phyloP scores from a whole-genome alignment of 768 basidiomycete species.

The Lactifluus piperatus region DNA sequence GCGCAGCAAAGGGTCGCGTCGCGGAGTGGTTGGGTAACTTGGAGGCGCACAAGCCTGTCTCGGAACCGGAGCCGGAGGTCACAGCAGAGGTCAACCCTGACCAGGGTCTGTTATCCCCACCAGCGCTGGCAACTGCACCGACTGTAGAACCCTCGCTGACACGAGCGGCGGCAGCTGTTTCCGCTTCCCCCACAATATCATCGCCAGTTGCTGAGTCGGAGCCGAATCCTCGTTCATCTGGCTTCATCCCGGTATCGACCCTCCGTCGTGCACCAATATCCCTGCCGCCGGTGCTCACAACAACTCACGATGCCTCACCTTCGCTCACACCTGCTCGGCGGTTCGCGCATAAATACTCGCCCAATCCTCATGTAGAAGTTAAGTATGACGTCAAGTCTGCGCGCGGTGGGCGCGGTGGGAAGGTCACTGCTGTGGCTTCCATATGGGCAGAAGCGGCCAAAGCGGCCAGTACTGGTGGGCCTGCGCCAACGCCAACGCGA shows the following conservation, averaged over 20 bases:
- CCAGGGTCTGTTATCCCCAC: background rate
- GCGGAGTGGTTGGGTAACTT: conserved; percentile 70
- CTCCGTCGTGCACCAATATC: conserved; percentile 28
- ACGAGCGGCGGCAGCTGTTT: background rate
- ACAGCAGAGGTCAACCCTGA: background rate
- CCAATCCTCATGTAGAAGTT: conserved; percentile 36
- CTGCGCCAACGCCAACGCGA: background rate
- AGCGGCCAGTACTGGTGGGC: background rate
- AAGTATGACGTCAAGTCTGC: conserved; percentile 71
- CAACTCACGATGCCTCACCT: background rate
- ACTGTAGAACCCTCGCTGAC: background rate
- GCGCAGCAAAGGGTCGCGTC: conserved; percentile 60
- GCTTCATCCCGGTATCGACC: conserved; percentile 59
- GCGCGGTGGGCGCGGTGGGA: conserved; percentile 67
- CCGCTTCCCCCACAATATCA: background rate
- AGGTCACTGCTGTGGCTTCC: conserved; percentile 62
- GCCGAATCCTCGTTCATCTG: conserved; percentile 64
- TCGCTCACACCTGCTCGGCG: background rate
- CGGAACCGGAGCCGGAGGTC: background rate
- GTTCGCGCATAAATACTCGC: background rate
- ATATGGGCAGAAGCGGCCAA: conserved; percentile 46
- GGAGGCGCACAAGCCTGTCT: conserved; percentile 35
- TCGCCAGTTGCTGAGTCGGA: conserved; percentile 12
- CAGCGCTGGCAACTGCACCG: background rate
- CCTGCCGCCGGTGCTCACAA: background rate